Base-by-base conservation (phyloP, 345 rosid species). In the Camelina neglecta region DNA sequence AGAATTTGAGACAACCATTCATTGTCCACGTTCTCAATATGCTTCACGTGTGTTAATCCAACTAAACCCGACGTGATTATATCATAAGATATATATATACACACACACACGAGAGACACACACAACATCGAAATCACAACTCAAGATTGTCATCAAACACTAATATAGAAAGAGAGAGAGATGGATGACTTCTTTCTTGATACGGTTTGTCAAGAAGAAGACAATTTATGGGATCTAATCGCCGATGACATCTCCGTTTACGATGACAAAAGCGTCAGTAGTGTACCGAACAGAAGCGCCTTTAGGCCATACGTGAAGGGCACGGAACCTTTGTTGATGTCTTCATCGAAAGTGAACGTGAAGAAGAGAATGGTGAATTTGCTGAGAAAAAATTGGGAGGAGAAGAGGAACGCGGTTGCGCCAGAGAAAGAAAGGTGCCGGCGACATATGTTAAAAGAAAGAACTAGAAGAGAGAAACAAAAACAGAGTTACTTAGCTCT, bases 391-490 rank as follows among this genome's bases (percentile, higher is more conserved):
- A 83, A 39, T 61, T 76, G 84, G 83, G 60, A 68, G 8, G 41
- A 47, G 44, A 53, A 23, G 69, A 38, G 7, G 45, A 72, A 38
- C 33, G 47, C 55, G 31, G 65, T 35, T 20, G 84, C 76, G 11
- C 57, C 73, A n/a, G 86, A 69, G 36, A 78, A 79, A 44, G 78
- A 79, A 2, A 81, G 87, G 60, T 31, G 82, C 45, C 69, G 75
- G 62, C 79, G 72, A 7, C 97, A 86, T 67, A 85, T 77, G 89
- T 54, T 90, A 82, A 86, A 80, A 55, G 98, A 93, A 73, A 82
- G 98, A 79, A 54, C 75, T 59, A 86, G 98, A 63, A 84, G 98
- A 80, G 83, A 77, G 71, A 86, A 48, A 81, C 95, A 90, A 82
- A 88, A 78, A 81, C 71, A 76, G 11, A 80, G 82, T 48, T 93